These are phyloP conservation scores for Mortierella alpina DNA, from an alignment of 192 early-diverging fungal genomes.

Conservation along the genomic window DNA sequence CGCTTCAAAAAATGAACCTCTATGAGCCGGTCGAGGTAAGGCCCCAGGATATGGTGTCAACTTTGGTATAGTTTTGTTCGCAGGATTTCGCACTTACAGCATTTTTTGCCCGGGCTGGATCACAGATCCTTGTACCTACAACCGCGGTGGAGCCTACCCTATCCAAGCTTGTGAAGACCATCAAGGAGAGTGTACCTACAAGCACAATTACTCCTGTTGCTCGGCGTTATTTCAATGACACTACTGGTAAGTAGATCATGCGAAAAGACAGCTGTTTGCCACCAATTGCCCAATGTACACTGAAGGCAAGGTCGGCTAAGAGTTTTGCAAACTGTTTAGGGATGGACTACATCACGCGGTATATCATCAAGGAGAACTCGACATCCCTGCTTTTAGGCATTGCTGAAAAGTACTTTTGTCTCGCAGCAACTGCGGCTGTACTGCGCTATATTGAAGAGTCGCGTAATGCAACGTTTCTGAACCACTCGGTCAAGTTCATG, in stretches of 20 bases:
- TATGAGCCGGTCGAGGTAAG: conserved; percentile 69
- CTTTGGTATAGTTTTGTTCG: too few species aligned
- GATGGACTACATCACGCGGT: conserved; percentile 52
- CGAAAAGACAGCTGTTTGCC: not conserved
- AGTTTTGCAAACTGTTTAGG: conserved; percentile 12
- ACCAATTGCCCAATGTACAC: conserved; percentile 5
- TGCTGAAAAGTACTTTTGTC: conserved; percentile 67
- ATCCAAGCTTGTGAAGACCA: conserved; percentile 63
- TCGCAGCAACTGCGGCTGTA: conserved; percentile 64
- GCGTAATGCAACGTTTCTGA: conserved; percentile 61
- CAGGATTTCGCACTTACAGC: not conserved
- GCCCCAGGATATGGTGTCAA: not conserved
- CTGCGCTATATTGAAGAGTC: conserved; percentile 64
- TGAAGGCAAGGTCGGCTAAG: not conserved
- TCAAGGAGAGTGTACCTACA: conserved; percentile 56
- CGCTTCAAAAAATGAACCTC: conserved; percentile 69
- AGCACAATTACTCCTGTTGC: conserved; percentile 61
- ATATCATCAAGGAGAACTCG: conserved; percentile 61
- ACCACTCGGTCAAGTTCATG: conserved; percentile 67
- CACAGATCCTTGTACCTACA: conserved; percentile 63
- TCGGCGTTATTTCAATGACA: conserved; percentile 70
- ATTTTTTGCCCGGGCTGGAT: not conserved
- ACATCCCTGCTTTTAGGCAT: conserved; percentile 55
- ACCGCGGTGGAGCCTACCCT: conserved; percentile 62
- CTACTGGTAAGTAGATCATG: conserved; percentile 23